Percentiles rank a stretch among this genome's conserved stretches.
phyloP scores from a whole-genome alignment of 1,284 basidiomycete species.

The Volvariella volvacea region DNA sequence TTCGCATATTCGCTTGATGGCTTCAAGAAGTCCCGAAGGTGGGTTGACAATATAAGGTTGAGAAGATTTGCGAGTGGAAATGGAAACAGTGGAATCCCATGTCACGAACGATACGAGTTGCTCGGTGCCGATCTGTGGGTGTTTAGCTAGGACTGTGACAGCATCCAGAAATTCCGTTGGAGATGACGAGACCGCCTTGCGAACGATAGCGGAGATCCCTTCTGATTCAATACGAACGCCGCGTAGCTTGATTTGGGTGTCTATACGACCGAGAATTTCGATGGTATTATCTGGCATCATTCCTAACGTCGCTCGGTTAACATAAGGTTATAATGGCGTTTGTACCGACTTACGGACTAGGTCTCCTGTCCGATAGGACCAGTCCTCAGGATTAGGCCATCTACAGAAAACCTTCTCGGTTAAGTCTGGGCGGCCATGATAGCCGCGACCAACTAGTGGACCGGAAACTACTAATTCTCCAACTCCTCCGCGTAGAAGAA shows the following conservation, averaged over 20 bases:
- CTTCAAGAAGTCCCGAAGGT: constrained; percentile 23
- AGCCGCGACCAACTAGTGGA: constrained; percentile 45
- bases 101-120: constrained; percentile 44
- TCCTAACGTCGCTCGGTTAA: constrained; percentile 17
- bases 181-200: constrained; percentile 25
- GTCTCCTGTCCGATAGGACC: constrained; percentile 48
- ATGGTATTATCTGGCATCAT: constrained; percentile 49
- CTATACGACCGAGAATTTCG: constrained; percentile 49
- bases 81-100: constrained; percentile 25
- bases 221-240: constrained; percentile 51
- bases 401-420: constrained; percentile 42
- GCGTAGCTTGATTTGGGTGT: constrained; percentile 48
- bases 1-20: constrained; percentile 30
- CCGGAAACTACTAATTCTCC: constrained; percentile 49
- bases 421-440: constrained; percentile 37
- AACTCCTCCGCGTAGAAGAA: constrained; percentile 37
- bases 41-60: constrained; percentile 24
- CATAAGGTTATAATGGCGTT: background rate
- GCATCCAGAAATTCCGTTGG: constrained; percentile 27
- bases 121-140: constrained; percentile 38
- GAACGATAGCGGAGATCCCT: constrained; percentile 42
- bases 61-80: constrained; percentile 29
- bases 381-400: constrained; percentile 32
- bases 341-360: constrained; percentile 26
- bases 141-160: constrained; percentile 38